These are phyloP conservation scores for Croton setiger DNA, from an alignment of 441 rosid species.

Conservation along the genomic window DNA sequence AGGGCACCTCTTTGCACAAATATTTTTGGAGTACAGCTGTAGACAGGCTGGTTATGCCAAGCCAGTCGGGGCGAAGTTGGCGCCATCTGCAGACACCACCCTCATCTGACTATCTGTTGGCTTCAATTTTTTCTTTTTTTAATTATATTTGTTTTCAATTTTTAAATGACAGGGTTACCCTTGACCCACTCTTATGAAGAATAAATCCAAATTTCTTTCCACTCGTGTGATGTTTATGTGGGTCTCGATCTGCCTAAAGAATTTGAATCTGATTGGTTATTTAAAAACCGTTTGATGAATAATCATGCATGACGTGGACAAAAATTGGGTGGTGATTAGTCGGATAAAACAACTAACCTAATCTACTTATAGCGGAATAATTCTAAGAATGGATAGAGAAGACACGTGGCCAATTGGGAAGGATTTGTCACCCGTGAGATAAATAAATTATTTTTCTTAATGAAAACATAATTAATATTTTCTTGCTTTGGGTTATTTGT, in stretches of 20 bases:
- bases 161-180: neutral
- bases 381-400: too few relatives aligned
- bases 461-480: neutral
- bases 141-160: neutral
- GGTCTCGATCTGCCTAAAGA: too few relatives aligned
- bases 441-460: neutral
- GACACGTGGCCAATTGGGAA: slow-evolving; percentile 9
- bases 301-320: neutral
- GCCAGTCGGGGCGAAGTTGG: slow-evolving; percentile 39
- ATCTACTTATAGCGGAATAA: too few relatives aligned
- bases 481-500: too few relatives aligned
- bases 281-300: neutral
- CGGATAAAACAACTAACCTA: neutral
- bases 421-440: slow-evolving; percentile 7
- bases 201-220: neutral
- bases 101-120: slow-evolving; percentile 20
- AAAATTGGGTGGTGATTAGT: neutral
- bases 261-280: too few relatives aligned
- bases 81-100: slow-evolving; percentile 12
- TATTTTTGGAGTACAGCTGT: slow-evolving; percentile 48
- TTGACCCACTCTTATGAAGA: neutral
- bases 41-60: slow-evolving; percentile 49
- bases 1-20: slow-evolving; percentile 18
- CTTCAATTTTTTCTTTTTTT: neutral
- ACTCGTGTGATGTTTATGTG: neutral